phyloP scores from a whole-genome alignment of 75 land plant genomes.

The Cryptomeria japonica region DNA sequence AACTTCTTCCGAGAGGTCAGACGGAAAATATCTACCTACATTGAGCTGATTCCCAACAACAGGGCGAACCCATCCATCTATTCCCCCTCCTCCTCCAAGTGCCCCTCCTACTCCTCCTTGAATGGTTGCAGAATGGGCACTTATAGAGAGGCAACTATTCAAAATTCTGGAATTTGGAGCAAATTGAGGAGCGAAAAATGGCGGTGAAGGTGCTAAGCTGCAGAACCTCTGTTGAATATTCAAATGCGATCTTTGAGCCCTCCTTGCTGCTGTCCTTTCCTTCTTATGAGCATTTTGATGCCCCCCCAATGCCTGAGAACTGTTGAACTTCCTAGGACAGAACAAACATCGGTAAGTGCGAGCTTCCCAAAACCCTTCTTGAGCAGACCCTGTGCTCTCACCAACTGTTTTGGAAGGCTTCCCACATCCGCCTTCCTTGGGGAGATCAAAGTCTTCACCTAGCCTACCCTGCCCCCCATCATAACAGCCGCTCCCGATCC shows the following conservation, averaged over 20 bases:
- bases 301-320: slow-evolving; percentile 45
- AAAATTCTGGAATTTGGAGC: background rate
- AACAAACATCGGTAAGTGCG: slow-evolving; percentile 25
- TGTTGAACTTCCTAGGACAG: slow-evolving; percentile 31
- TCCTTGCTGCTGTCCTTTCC: slow-evolving; percentile 31
- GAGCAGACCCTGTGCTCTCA: slow-evolving; percentile 10
- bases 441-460: background rate
- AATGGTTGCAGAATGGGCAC: slow-evolving; percentile 9
- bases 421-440: background rate
- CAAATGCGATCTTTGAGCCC: slow-evolving; percentile 18
- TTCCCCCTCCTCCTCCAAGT: background rate
- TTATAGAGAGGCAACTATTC: slow-evolving; percentile 2
- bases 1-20: background rate
- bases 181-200: slow-evolving; percentile 2
- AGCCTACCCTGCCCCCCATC: background rate
- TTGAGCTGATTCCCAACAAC: background rate
- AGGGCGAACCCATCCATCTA: slow-evolving; percentile 4
- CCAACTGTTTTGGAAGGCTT: slow-evolving; percentile 1
- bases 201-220: slow-evolving; percentile 1
- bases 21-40: background rate
- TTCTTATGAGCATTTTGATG: slow-evolving; percentile 52
- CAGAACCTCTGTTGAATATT: slow-evolving; percentile 5
- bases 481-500: slow-evolving; percentile 3
- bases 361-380: slow-evolving; percentile 6
- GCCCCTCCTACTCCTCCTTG: background rate